Conservation (phyloP, 345 rosid genomes). For the Gossypium longicalyx region DNA sequence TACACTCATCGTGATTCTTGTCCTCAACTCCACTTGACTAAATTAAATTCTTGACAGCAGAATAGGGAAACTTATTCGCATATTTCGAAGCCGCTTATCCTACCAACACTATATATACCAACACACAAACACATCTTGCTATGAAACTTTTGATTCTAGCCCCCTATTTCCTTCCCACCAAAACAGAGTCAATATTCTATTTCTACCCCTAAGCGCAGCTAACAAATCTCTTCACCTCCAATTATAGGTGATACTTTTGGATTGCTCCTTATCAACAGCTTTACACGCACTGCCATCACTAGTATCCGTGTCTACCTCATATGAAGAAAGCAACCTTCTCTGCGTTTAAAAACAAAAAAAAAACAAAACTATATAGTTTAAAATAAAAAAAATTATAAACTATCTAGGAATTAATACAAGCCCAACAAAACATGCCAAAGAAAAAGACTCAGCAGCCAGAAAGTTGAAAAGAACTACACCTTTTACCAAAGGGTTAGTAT, state of each 20-base stretch:
- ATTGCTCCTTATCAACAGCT: conserved; percentile 20
- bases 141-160: neutral
- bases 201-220: neutral
- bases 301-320: conserved; percentile 44
- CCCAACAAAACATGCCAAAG: neutral
- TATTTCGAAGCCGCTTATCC: conserved; percentile 6
- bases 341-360: conserved; percentile 25
- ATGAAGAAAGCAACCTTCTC: conserved; percentile 78
- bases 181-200: neutral
- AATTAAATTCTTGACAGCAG: neutral
- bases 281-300: too few species aligned
- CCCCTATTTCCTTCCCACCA: neutral
- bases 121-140: neutral
- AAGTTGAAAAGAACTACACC: neutral
- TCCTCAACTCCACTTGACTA: neutral
- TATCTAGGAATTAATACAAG: neutral
- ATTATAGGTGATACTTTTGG: conserved; percentile 36
- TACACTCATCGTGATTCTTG: neutral
- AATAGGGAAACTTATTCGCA: conserved; percentile 1
- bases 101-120: neutral
- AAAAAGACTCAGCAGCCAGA: neutral
- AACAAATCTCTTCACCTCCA: neutral
- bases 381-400: neutral
- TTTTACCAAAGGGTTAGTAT: neutral
- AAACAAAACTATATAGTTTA: neutral